These are phyloP conservation scores for Nidularia pulvinata DNA, from an alignment of 768 basidiomycete species.

Conservation along the genomic window DNA sequence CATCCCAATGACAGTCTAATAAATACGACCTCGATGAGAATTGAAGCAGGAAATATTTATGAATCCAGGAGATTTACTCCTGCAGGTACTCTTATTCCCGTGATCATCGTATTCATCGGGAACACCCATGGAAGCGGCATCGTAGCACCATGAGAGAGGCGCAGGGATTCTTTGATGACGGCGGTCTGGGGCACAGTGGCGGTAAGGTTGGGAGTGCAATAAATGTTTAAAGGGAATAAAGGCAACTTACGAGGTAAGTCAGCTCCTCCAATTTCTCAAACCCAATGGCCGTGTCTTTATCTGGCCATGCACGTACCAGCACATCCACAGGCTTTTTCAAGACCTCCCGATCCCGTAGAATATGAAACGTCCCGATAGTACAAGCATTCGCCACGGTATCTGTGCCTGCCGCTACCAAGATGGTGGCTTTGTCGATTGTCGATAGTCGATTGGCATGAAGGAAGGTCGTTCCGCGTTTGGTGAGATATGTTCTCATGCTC, in stretches of 20 bases:
- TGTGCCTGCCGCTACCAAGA: constrained; percentile 37
- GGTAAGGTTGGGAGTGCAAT: neutral
- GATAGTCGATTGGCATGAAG: constrained; percentile 24
- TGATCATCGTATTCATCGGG: constrained; percentile 25
- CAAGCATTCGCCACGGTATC: constrained; percentile 41
- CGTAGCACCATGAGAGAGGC: constrained; percentile 35
- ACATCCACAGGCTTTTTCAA: constrained; percentile 23
- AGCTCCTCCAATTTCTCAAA: constrained; percentile 39
- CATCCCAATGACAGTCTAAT: constrained; percentile 40
- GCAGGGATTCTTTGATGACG: constrained; percentile 44
- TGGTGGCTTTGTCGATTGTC: constrained; percentile 33
- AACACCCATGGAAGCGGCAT: constrained; percentile 37
- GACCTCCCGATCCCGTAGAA: constrained; percentile 27
- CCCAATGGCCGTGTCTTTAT: constrained; percentile 21
- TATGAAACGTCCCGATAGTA: constrained; percentile 29
- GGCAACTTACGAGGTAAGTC: constrained; percentile 40
- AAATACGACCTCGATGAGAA: no score
- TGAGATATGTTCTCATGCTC: constrained; percentile 37
- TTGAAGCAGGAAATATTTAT: no score
- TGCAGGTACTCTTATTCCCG: constrained; percentile 29
- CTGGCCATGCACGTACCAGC: constrained; percentile 38
- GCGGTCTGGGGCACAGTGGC: constrained; percentile 27
- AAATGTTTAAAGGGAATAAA: neutral
- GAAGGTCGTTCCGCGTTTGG: constrained; percentile 25
- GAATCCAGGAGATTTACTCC: constrained; percentile 31